phyloP scores from a whole-genome alignment of 225 moss, liverwort and hornwort genomes.

The Bryoerythrophyllum caledonicum region DNA sequence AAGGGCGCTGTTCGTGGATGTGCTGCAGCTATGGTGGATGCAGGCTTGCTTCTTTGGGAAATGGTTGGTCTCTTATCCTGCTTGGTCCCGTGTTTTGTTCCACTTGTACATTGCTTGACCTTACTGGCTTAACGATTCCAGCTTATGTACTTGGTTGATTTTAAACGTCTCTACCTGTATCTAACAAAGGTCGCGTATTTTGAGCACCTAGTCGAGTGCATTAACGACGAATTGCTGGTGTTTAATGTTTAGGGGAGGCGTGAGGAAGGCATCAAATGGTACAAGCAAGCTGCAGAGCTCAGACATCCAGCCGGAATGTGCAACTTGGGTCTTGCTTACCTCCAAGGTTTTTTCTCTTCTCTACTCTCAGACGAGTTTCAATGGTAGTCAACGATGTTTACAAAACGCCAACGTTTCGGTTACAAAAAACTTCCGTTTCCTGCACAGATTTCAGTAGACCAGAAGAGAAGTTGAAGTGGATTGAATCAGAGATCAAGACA shows the following conservation, averaged over 20 bases:
- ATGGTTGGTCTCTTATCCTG: constrained; percentile 42
- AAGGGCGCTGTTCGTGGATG: constrained; percentile 76
- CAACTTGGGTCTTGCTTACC: constrained; percentile 80
- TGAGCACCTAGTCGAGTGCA: constrained; percentile 4
- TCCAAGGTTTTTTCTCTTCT: constrained; percentile 51
- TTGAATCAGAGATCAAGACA: constrained; percentile 50
- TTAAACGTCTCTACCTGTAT: not conserved
- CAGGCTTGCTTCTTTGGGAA: constrained; percentile 79
- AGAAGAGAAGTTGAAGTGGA: constrained; percentile 61
- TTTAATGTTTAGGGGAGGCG: constrained; percentile 53
- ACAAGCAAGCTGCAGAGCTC: constrained; percentile 77
- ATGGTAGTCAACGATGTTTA: not conserved
- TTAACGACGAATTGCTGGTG: not conserved
- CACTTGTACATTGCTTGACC: not conserved
- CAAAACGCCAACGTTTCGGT: not conserved
- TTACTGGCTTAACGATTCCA: constrained; percentile 2
- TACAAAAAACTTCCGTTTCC: not conserved
- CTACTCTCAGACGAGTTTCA: constrained; percentile 1
- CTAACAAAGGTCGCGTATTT: not conserved
- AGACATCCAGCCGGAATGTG: constrained; percentile 75
- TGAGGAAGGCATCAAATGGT: constrained; percentile 76
- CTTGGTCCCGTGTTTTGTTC: constrained; percentile 16
- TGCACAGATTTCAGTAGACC: constrained; percentile 10
- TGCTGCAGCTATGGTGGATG: constrained; percentile 83
- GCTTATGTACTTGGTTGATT: not conserved